Percentiles rank a stretch among this genome's conserved stretches.
Conservation (phyloP, 306 rosid species). For the Senna tora region DNA sequence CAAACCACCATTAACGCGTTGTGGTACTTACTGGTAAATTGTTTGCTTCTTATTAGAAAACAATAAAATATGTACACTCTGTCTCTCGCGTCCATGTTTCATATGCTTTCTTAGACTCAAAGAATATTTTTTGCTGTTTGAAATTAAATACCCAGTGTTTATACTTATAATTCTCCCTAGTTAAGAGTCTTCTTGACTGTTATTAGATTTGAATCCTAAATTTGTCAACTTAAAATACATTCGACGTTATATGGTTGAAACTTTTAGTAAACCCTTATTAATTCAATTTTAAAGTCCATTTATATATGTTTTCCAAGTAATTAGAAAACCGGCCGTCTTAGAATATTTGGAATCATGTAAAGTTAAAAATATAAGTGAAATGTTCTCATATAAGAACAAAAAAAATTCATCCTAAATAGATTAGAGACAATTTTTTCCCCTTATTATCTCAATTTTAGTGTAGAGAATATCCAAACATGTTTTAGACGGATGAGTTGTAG, state of each 20-base stretch:
- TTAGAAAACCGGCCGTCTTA: too few relatives aligned
- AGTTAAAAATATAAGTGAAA: too few relatives aligned
- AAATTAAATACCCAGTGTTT: background rate
- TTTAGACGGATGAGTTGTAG: too few relatives aligned
- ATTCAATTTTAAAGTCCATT: background rate
- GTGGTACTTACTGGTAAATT: background rate
- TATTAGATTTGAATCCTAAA: slow-evolving; percentile 19
- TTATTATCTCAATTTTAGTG: too few relatives aligned
- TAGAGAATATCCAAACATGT: too few relatives aligned
- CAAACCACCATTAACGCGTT: slow-evolving; percentile 18
- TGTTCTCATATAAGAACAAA: too few relatives aligned
- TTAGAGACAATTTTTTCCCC: too few relatives aligned
- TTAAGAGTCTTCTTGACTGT: background rate
- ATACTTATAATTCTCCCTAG: background rate
- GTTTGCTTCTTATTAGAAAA: slow-evolving; percentile 9
- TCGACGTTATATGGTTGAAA: background rate
- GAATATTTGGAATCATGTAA: too few relatives aligned
- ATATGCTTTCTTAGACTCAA: background rate
- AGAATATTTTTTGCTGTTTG: background rate
- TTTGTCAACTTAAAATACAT: slow-evolving; percentile 27
- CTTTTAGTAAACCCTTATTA: slow-evolving; percentile 23
- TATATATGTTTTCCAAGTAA: too few relatives aligned
- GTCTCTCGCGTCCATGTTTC: background rate
- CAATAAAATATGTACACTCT: background rate
- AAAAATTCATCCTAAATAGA: too few relatives aligned